Evolutionary conservation across 352 stramenopile genomes (phyloP).

Genomic region (Globisporangium polare): DNA sequence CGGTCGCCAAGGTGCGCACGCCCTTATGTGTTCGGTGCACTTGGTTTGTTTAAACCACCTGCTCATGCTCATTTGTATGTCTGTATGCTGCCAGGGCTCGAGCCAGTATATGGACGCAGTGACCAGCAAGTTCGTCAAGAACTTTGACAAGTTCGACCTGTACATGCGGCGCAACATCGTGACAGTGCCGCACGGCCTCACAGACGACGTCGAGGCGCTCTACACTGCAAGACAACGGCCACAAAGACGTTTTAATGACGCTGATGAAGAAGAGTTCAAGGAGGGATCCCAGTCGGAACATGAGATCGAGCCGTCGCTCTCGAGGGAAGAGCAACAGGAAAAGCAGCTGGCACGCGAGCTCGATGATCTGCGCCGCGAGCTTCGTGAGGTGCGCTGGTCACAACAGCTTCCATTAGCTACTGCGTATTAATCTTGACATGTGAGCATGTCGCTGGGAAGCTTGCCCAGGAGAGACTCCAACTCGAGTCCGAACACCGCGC

Average conservation of each 20-base stretch:
- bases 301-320: neutral
- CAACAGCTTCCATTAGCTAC: neutral
- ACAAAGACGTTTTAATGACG: neutral
- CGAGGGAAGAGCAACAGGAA: neutral
- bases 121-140: slow-evolving; percentile 62
- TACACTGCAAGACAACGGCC: slow-evolving; percentile 23
- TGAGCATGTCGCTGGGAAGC: neutral
- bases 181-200: slow-evolving; percentile 38
- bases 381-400: neutral
- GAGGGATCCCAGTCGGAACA: neutral
- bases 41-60: neutral
- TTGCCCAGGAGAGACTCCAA: neutral
- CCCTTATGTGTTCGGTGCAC: neutral
- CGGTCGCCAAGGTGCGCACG: slow-evolving; percentile 44
- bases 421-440: neutral
- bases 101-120: slow-evolving; percentile 62
- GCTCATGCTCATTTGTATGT: neutral
- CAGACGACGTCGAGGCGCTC: slow-evolving; percentile 39
- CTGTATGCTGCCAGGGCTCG: slow-evolving; percentile 26
- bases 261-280: slow-evolving; percentile 17
- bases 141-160: slow-evolving; percentile 84
- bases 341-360: neutral
- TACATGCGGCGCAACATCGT: slow-evolving; percentile 79
- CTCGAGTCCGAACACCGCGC: slow-evolving; percentile 28
- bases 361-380: neutral